Base-by-base conservation (phyloP, 2,329 filamentous ascomycete species). In the Fusarium pseudoanthophilum region DNA sequence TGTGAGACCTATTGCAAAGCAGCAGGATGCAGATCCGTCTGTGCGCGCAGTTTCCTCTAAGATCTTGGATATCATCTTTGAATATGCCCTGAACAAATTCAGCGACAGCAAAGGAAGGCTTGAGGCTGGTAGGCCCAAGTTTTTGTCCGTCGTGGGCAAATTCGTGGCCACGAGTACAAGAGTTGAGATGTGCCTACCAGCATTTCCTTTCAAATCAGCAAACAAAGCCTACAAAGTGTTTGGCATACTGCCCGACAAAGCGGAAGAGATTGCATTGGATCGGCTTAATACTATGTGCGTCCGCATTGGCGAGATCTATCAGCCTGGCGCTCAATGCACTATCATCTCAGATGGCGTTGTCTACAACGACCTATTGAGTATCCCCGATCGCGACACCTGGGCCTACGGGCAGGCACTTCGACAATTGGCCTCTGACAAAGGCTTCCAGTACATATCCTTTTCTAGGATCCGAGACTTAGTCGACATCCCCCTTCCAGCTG, bases 311-410 rank as follows among this genome's bases (percentile, higher is more conserved):
- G 61, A 79, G 5, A 42, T 80, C 4, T 81, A 81, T n/a, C 11
- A 46, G 1, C 79, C 79, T 9, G 79, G 79, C 4, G 79, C 79
- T 3, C 46, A 71, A 16, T 64, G 78, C 4, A 83, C 82, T 24
- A 87, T 89, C 42, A 82, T 87, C 15, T 88, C 87, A 0, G 87
- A 89, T 72, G 87, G 87, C 0, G 80, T 89, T 21, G 84, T 86
- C 2, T 89, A 88, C 49, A 89, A 88, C 64, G 87, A 88, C 49
- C 77, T 88, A 1, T 75, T 88, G 20, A 81, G 84, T 13, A 85
- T 88, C 4, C 80, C 85, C 0, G 85, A 86, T 42, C 79, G 78
- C 20, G 80, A 87, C 21, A 84, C 84, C 0, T 88, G 85, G 85
- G 80, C 80, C 5, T 88, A 88, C 51, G 86, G 86, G 18, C 81